These are phyloP conservation scores for Aspergillus taichungensis DNA, from an alignment of 495 filamentous ascomycete species.

Conservation along the genomic window DNA sequence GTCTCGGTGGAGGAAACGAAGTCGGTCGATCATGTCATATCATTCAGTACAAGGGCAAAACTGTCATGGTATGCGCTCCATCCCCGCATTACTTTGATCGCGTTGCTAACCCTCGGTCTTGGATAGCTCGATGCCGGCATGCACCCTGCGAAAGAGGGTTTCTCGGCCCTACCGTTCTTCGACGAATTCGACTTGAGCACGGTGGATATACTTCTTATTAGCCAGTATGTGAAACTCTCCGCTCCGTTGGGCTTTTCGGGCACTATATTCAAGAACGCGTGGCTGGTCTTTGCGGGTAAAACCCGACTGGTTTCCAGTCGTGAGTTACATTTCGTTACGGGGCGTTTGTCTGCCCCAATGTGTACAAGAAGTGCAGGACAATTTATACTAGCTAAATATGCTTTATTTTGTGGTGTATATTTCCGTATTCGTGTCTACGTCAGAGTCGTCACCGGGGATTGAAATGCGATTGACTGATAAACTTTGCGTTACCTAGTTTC, in stretches of 20 bases:
- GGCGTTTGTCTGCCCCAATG: conserved; percentile 12
- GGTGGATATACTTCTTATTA: conserved; percentile 92
- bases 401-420: conserved; percentile 17
- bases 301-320: not conserved
- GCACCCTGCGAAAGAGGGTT: conserved; percentile 93
- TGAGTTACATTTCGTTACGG: conserved; percentile 5
- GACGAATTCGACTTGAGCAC: conserved; percentile 97
- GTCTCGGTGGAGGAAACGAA: conserved; percentile 91
- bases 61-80: conserved; percentile 74
- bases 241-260: conserved; percentile 9
- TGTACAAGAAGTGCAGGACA: conserved; percentile 29
- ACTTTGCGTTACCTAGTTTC: conserved; percentile 51
- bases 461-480: conserved; percentile 16
- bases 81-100: not conserved
- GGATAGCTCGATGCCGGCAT: conserved; percentile 87
- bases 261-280: conserved; percentile 2
- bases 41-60: conserved; percentile 97
- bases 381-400: conserved; percentile 13
- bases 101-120: conserved; percentile 10
- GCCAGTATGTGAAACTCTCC: conserved; percentile 66
- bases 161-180: conserved; percentile 90
- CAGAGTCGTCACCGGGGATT: not conserved
- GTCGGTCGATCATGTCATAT: conserved; percentile 97
- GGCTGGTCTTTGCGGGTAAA: conserved; percentile 2
- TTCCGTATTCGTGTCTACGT: conserved; percentile 7